These are phyloP conservation scores for Solanum lycopersicoides DNA, from an alignment of 257 asterid genomes.

Conservation along the genomic window DNA sequence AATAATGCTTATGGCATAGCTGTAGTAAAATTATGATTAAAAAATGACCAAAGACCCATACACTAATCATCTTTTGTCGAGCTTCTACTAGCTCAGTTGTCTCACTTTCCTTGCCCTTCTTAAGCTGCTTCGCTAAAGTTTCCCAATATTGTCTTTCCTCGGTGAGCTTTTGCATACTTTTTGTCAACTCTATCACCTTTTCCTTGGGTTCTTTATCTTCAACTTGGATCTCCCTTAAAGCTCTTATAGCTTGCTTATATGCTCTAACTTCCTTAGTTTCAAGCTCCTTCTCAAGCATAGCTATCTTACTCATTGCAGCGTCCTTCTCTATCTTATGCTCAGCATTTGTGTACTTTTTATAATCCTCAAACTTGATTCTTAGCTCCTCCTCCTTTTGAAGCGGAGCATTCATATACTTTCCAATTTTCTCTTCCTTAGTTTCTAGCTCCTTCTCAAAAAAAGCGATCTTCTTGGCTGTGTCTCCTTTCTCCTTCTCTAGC, in stretches of 20 bases:
- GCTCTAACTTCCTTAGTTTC: background rate
- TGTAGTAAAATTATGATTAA: background rate
- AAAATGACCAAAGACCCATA: background rate
- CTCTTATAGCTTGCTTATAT: background rate
- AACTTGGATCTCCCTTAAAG: background rate
- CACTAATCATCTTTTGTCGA: background rate
- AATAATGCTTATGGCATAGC: background rate
- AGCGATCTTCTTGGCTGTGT: background rate
- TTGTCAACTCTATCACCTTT: background rate
- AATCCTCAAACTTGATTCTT: background rate
- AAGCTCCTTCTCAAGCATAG: background rate
- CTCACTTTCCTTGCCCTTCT: background rate
- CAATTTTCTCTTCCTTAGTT: background rate
- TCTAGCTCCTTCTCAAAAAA: background rate
- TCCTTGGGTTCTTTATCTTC: background rate
- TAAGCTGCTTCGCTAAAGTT: background rate
- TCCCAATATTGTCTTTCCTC: background rate
- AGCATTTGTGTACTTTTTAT: background rate
- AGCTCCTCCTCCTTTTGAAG: background rate
- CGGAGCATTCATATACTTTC: background rate
- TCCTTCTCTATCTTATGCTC: background rate
- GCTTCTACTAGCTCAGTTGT: background rate
- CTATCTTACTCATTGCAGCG: background rate
- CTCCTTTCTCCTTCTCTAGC: background rate
- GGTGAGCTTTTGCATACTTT: background rate